phyloP scores from a whole-genome alignment of 371 early-diverging fungal genomes.

The Mortierella sp. region DNA sequence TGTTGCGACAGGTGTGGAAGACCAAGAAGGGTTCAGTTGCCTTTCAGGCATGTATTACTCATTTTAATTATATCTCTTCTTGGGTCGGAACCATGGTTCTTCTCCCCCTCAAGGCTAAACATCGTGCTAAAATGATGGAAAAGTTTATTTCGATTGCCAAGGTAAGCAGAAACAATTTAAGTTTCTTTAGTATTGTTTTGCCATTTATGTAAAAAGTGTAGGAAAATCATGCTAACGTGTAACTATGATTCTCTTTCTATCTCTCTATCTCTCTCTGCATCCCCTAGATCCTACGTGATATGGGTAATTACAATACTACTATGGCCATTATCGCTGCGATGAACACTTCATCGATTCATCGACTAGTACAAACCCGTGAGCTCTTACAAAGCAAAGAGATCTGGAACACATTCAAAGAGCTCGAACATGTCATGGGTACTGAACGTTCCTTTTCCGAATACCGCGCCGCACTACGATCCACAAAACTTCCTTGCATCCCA shows the following conservation, averaged over 20 bases:
- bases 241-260: conserved; percentile 11
- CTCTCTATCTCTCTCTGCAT: conserved; percentile 57
- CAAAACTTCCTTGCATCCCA: conserved; percentile 46
- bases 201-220: no score
- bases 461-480: conserved; percentile 67
- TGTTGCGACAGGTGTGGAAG: conserved; percentile 68
- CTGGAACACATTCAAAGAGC: conserved; percentile 67
- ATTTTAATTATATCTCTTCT: conserved; percentile 73
- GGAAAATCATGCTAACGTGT: conserved; percentile 3
- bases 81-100: conserved; percentile 80
- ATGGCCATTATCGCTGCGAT: conserved; percentile 84
- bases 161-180: conserved; percentile 18
- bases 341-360: conserved; percentile 73
- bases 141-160: conserved; percentile 75
- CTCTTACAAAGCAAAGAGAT: conserved; percentile 63
- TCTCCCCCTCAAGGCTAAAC: conserved; percentile 64
- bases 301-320: conserved; percentile 76
- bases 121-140: conserved; percentile 72
- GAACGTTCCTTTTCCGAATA: conserved; percentile 74
- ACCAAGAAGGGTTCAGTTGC: conserved; percentile 43
- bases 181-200: neutral
- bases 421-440: conserved; percentile 77
- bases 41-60: conserved; percentile 67
- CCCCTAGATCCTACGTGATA: conserved; percentile 66
- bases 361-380: conserved; percentile 72